Evolutionary conservation across 768 basidiomycete genomes (phyloP).

Genomic region (Clitopilus hobsonii): DNA sequence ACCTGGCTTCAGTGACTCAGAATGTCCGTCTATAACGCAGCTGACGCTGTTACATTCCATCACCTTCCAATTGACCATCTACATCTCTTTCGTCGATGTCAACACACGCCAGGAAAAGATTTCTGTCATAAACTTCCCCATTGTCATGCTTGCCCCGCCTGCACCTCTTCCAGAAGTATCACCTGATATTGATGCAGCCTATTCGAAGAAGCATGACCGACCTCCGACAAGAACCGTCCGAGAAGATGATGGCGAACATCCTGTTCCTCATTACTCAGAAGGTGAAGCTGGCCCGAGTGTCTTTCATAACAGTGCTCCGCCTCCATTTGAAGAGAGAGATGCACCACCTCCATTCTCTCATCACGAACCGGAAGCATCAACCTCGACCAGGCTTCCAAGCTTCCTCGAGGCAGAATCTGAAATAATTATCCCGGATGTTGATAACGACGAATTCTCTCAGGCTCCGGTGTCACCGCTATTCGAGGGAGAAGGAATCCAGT

Average conservation of each 20-base stretch:
- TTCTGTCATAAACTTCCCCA: constrained; percentile 60
- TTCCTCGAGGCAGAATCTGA: constrained; percentile 81
- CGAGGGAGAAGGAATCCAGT: constrained; percentile 70
- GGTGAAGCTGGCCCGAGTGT: constrained; percentile 76
- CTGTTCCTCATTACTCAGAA: constrained; percentile 62
- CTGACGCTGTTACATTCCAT: constrained; percentile 80
- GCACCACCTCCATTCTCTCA: constrained; percentile 71
- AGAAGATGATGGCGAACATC: constrained; percentile 57
- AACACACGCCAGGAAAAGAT: constrained; percentile 63
- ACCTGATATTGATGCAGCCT: constrained; percentile 66
- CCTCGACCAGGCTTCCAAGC: constrained; percentile 58
- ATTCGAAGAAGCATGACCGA: constrained; percentile 84
- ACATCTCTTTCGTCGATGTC: constrained; percentile 74
- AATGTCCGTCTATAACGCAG: constrained; percentile 77
- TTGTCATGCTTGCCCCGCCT: constrained; percentile 67
- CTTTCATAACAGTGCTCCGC: constrained; percentile 60
- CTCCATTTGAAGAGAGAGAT: constrained; percentile 82
- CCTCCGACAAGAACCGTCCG: constrained; percentile 71
- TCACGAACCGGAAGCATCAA: constrained; percentile 52
- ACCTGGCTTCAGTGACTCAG: constrained; percentile 46
- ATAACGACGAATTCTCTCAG: constrained; percentile 31
- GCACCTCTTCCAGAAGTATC: constrained; percentile 80
- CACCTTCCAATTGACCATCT: constrained; percentile 69
- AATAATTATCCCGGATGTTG: constrained; percentile 55
- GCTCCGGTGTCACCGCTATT: constrained; percentile 33